These are phyloP conservation scores for Bipolaris gigantea DNA, from an alignment of 2,329 filamentous ascomycete genomes.

Conservation along the genomic window DNA sequence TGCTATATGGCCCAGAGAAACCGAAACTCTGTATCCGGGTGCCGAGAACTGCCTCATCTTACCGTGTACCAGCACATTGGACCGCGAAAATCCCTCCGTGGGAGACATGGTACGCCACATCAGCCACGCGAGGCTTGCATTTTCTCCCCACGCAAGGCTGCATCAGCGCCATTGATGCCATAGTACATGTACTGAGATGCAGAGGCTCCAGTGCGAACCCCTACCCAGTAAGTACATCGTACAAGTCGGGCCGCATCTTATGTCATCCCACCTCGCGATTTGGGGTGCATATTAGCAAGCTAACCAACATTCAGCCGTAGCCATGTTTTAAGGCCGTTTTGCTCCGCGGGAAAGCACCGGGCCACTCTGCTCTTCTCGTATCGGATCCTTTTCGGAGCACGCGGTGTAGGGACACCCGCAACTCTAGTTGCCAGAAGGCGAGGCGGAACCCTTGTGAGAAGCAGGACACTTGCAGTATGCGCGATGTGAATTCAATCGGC, in stretches of 20 bases:
- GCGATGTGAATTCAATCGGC: background rate
- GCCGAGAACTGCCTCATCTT: background rate
- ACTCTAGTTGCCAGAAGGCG: background rate
- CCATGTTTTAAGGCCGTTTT: background rate
- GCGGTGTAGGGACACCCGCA: background rate
- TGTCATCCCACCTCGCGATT: background rate
- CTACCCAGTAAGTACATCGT: background rate
- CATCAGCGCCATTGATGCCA: background rate
- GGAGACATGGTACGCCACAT: background rate
- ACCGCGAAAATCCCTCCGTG: background rate
- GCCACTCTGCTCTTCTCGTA: background rate
- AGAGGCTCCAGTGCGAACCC: background rate
- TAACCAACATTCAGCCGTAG: background rate
- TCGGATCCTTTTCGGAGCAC: background rate
- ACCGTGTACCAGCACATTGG: background rate
- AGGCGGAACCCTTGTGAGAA: background rate
- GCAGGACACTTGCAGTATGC: background rate
- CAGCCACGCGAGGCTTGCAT: background rate
- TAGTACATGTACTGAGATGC: background rate
- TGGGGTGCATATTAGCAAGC: background rate
- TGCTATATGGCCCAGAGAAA: background rate
- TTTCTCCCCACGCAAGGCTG: background rate
- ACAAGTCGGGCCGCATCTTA: background rate
- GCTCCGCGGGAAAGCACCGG: background rate
- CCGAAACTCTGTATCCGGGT: background rate